Evolutionary conservation across 306 rosid species (phyloP), one percentile per base, ranked within the genome.

Genomic region (Acmispon strigosus): DNA sequence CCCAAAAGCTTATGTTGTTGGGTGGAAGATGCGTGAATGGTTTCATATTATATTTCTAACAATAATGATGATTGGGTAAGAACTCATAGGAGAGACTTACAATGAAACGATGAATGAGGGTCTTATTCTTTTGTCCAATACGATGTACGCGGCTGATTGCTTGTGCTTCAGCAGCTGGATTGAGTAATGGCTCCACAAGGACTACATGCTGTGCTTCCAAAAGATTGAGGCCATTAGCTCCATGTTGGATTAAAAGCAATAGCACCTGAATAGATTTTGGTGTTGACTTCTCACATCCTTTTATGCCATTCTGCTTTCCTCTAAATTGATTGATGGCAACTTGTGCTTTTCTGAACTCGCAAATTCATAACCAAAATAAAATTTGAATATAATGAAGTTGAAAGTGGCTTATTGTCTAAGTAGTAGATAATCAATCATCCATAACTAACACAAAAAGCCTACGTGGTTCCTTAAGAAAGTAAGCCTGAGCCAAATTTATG

Each of bases 141-240:
- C 97, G 95, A 78, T 90, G 98, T 8, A 94, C 96, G 15, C 92
- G 89, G 56, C 98, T 86, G 72, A 94, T 90, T 44, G 98, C 97
- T 83, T 90, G 97, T 59, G 97, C 97, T 80, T 94, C 98, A 4
- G 86, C 95, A 53, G 97, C 98, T 44, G 97, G 98, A 81, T 94
- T 94, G 57, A 94, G 97, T 36, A 94, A 81, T 2, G 97, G 98
- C 79, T 94, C 98, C 6, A 90, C 89, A 64, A 94, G 95, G 66
- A 94, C 84, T 59, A 90, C 98, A 79, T 90, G 96, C 47, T 94
- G 86, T 53, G 98, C 98, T 83, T 94, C 98, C 55, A 90, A 76
- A 68, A 94, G 97, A 84, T 94, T 94, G 65, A 90, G 95, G 78
- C 97, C 96, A 51, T 90, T 94, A 19, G 96, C 98, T 70, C 98